A percentile compares a stretch with the other conserved stretches of the same genome.
These are phyloP conservation scores for Podospora sp. DNA, from an alignment of 495 filamentous ascomycete genomes.

Conservation along the genomic window DNA sequence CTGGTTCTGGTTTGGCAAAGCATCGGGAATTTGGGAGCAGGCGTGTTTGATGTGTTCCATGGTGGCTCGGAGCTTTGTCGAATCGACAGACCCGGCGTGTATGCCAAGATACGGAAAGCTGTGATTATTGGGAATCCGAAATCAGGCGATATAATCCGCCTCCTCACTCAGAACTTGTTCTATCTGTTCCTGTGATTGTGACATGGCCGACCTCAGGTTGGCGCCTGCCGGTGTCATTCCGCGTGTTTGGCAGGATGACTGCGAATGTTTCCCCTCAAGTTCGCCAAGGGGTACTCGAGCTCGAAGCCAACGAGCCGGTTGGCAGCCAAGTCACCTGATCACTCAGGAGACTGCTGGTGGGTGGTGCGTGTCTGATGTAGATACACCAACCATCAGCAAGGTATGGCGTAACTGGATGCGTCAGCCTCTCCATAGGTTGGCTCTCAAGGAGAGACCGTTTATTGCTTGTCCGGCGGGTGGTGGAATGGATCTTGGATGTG, in stretches of 20 bases:
- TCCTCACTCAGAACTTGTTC: constrained; percentile 23
- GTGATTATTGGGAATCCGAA: constrained; percentile 23
- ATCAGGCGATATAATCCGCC: constrained; percentile 24
- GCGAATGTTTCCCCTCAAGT: too few relatives aligned
- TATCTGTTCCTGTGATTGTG: not conserved
- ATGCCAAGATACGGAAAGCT: constrained; percentile 31
- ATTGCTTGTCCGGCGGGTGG: not conserved
- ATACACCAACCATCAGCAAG: too few relatives aligned
- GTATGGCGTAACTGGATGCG: too few relatives aligned
- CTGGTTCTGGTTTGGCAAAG: constrained; percentile 32
- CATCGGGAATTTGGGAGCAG: constrained; percentile 28
- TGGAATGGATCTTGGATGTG: not conserved
- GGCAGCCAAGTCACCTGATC: too few relatives aligned
- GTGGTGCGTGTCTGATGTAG: too few relatives aligned
- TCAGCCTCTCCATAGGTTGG: too few relatives aligned
- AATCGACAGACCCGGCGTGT: constrained; percentile 21
- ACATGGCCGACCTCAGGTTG: not conserved
- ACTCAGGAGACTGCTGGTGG: too few relatives aligned
- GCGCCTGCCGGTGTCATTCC: too few relatives aligned
- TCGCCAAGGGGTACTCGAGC: too few relatives aligned
- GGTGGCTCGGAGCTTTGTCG: constrained; percentile 23
- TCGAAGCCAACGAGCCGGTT: too few relatives aligned
- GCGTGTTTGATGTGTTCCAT: constrained; percentile 25
- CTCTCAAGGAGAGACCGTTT: too few relatives aligned
- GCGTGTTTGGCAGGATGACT: not conserved